Base-by-base conservation (phyloP, 2,329 filamentous ascomycete genomes). In the Hypomyces rosellus region DNA sequence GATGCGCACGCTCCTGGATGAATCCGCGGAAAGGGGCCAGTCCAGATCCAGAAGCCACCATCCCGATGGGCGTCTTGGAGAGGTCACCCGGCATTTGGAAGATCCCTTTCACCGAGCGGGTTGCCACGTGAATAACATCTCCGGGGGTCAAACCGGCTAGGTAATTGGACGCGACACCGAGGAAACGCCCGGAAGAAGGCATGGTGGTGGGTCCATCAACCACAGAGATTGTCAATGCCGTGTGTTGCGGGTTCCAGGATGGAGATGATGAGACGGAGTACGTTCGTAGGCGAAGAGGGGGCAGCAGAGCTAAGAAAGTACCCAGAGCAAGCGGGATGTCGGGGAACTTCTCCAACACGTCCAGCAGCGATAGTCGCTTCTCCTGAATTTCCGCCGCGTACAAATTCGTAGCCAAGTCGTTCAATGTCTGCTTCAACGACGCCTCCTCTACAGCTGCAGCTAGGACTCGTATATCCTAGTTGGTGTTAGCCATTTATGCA, bases 201-300 rank as follows among this genome's bases (percentile, higher is more conserved):
- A 71, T 67, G 18, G 72, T 65, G 0, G 80, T 73, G 0, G 76
- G 74, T 4, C 71, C 69, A 45, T 81, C 74, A 49, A 86, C 72
- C 1, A 89, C 74, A 2, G 76, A 74, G 67, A 84, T 86, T 3
- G 83, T 87, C 22, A 89, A 72, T 0, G 81, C 80, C 30, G 76
- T 79, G 51, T 73, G 71, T 13, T 65, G 68, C 0, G 77, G 71
- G 55, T 81, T 74, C 59, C 68, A 71, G 0, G 87, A 71, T 0
- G 85, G 83, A 0, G 84, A 87, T 0, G 84, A 88, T 0, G 85
- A 88, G 59, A 88, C 86, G 6, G 81, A 86, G 57, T 70, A 71
- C 51, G 69, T 67, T 0, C 68, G 59, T 2, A 63, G 56, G 2
- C 67, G 59, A 77, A 89, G 84, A 0, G 84, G 80, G 0, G 82